phyloP scores from a whole-genome alignment of 495 filamentous ascomycete species.

The Neurospora hispaniola region DNA sequence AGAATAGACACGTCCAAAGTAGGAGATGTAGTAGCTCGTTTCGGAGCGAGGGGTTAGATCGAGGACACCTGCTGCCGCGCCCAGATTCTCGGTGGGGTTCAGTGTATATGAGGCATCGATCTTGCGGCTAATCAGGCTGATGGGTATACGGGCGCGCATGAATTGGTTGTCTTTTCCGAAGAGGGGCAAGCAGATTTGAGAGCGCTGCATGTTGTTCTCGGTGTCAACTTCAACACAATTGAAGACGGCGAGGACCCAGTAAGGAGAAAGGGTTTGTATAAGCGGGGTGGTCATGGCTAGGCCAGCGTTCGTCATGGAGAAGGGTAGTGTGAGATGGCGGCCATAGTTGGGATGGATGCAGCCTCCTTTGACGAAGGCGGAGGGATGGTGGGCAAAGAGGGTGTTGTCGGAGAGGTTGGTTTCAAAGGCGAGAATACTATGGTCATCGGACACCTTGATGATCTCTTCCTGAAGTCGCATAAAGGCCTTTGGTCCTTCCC shows the following conservation, averaged over 20 bases:
- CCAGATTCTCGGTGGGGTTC: background rate
- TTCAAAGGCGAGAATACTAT: slow-evolving; percentile 16
- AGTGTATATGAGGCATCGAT: background rate
- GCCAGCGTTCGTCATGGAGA: slow-evolving; percentile 19
- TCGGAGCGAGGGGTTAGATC: slow-evolving; percentile 10
- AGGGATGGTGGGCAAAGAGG: slow-evolving; percentile 15
- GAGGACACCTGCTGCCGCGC: slow-evolving; percentile 6
- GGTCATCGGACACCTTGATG: slow-evolving; percentile 12
- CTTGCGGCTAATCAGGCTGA: slow-evolving; percentile 9
- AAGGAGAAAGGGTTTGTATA: slow-evolving; percentile 17
- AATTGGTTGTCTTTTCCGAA: slow-evolving; percentile 16
- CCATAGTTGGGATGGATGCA: slow-evolving; percentile 8
- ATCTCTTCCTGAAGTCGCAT: slow-evolving; percentile 20
- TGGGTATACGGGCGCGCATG: slow-evolving; percentile 15
- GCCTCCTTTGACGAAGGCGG: slow-evolving; percentile 2
- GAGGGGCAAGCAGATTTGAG: slow-evolving; percentile 14
- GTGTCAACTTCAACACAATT: slow-evolving; percentile 17
- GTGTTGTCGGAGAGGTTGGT: slow-evolving; percentile 7
- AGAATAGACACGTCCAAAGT: slow-evolving; percentile 16
- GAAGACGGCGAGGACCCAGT: slow-evolving; percentile 18
- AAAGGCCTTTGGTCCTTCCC: slow-evolving; percentile 26
- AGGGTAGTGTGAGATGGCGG: slow-evolving; percentile 10
- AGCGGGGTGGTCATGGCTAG: slow-evolving; percentile 16
- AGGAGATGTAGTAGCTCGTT: slow-evolving; percentile 12
- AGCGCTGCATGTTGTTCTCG: slow-evolving; percentile 1